These are phyloP conservation scores for Halenospora varia DNA, from an alignment of 495 filamentous ascomycete genomes.

Conservation along the genomic window DNA sequence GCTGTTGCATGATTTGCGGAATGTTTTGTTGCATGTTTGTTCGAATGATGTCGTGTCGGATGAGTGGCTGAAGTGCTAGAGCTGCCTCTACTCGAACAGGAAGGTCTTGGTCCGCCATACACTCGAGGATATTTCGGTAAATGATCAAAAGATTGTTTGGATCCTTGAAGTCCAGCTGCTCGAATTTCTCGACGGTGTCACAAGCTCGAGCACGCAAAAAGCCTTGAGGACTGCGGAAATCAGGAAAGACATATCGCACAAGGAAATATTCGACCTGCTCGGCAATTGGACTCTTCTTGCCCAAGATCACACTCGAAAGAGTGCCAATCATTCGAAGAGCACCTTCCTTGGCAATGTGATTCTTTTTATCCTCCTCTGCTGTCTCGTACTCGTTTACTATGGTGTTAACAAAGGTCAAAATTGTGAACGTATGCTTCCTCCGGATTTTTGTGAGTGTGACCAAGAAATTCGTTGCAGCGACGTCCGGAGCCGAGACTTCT, in stretches of 20 bases:
- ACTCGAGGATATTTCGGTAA: constrained; percentile 94
- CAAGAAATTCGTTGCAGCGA: constrained; percentile 94
- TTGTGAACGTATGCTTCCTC: constrained; percentile 91
- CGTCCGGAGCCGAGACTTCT: constrained; percentile 92
- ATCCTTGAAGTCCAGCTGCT: constrained; percentile 93
- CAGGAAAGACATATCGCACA: constrained; percentile 95
- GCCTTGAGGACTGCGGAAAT: constrained; percentile 89
- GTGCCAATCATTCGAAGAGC: constrained; percentile 97
- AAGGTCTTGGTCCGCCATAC: constrained; percentile 87
- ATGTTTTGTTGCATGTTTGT: constrained; percentile 96
- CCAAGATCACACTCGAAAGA: constrained; percentile 85
- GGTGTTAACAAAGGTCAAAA: constrained; percentile 88
- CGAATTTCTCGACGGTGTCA: constrained; percentile 96
- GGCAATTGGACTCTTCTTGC: constrained; percentile 96
- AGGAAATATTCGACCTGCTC: constrained; percentile 99
- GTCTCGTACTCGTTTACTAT: constrained; percentile 85
- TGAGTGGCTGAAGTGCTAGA: constrained; percentile 89
- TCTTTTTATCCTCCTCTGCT: constrained; percentile 79
- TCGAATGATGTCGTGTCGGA: constrained; percentile 90
- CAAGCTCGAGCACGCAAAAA: constrained; percentile 94
- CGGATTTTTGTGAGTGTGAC: constrained; percentile 90
- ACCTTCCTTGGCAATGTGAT: constrained; percentile 92
- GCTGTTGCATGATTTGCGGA: constrained; percentile 98
- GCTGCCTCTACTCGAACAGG: constrained; percentile 94
- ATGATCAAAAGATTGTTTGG: constrained; percentile 89